A percentile compares a stretch with the other conserved stretches of the same genome.
phyloP scores from a whole-genome alignment of 164 flowering plant species.

The Berberis thunbergii region DNA sequence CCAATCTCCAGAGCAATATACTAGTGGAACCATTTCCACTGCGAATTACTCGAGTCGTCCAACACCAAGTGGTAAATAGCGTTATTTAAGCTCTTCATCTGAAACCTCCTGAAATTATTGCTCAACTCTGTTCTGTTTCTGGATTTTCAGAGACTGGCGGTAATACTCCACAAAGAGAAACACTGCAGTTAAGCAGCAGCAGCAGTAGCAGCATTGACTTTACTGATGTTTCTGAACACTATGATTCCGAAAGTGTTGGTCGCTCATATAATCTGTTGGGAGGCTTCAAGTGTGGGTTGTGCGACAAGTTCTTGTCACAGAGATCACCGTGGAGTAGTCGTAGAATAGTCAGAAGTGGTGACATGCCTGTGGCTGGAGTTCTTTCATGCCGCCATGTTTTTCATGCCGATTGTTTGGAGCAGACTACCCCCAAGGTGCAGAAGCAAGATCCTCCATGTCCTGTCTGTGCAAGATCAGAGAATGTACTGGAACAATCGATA shows the following conservation, averaged over 20 bases:
- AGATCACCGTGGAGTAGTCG: slow-evolving; percentile 89
- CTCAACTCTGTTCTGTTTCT: slow-evolving; percentile 4
- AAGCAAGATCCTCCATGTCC: slow-evolving; percentile 87
- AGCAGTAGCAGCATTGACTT: slow-evolving; percentile 63
- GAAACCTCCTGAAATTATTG: slow-evolving; percentile 5
- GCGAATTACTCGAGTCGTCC: slow-evolving; percentile 3
- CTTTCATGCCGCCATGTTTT: slow-evolving; percentile 81
- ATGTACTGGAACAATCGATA: slow-evolving; percentile 28
- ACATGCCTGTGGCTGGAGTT: slow-evolving; percentile 85
- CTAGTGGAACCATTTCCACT: slow-evolving; percentile 15
- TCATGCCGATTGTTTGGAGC: slow-evolving; percentile 94
- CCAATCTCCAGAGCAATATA: slow-evolving; percentile 26
- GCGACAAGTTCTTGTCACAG: slow-evolving; percentile 68
- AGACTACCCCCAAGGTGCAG: slow-evolving; percentile 56
- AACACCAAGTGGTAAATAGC: slow-evolving; percentile 1
- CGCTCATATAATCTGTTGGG: slow-evolving; percentile 29
- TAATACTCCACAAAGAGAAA: slow-evolving; percentile 37
- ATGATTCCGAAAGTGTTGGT: slow-evolving; percentile 32
- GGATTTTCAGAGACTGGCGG: slow-evolving; percentile 29
- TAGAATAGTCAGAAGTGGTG: slow-evolving; percentile 66
- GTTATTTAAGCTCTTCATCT: slow-evolving; percentile 3
- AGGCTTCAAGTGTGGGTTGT: slow-evolving; percentile 52
- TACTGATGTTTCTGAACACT: slow-evolving; percentile 52
- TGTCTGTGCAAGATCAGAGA: slow-evolving; percentile 43
- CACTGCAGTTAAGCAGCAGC: slow-evolving; percentile 29